Conservation (phyloP, 2,329 filamentous ascomycete genomes). For the Hymenoscyphus fraxineus region DNA sequence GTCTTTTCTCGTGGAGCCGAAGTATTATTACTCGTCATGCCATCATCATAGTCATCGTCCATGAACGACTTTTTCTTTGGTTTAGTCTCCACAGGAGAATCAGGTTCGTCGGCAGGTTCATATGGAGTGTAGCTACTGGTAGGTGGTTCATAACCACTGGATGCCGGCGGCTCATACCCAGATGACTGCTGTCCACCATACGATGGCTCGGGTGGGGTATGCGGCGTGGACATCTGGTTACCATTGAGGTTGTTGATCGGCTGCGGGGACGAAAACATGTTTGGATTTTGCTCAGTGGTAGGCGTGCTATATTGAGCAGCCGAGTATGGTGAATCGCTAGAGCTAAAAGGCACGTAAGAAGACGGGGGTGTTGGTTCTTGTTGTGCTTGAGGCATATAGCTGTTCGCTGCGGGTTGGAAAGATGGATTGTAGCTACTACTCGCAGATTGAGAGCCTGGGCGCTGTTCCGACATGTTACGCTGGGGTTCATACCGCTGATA, state of each 20-base stretch:
- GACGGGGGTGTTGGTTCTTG: constrained; percentile 21
- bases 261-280: constrained; percentile 26
- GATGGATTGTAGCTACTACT: constrained; percentile 27
- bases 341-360: constrained; percentile 23
- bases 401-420: constrained; percentile 32
- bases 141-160: constrained; percentile 28
- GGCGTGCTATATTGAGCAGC: constrained; percentile 18
- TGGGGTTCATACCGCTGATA: constrained; percentile 42
- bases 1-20: constrained; percentile 50
- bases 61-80: constrained; percentile 75
- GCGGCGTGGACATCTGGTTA: constrained; percentile 14
- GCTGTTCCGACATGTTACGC: constrained; percentile 40
- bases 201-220: constrained; percentile 22
- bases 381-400: constrained; percentile 23
- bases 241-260: constrained; percentile 21
- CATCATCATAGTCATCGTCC: constrained; percentile 74
- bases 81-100: constrained; percentile 44
- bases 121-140: constrained; percentile 39
- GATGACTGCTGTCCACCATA: constrained; percentile 27
- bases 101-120: constrained; percentile 48
- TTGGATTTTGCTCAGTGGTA: constrained; percentile 18
- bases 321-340: constrained; percentile 18
- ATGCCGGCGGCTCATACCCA: constrained; percentile 26
- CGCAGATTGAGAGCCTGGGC: constrained; percentile 31
- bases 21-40: constrained; percentile 44